phyloP scores from a whole-genome alignment of 805 yeast species.

The Saccharomycopsis babjevae region DNA sequence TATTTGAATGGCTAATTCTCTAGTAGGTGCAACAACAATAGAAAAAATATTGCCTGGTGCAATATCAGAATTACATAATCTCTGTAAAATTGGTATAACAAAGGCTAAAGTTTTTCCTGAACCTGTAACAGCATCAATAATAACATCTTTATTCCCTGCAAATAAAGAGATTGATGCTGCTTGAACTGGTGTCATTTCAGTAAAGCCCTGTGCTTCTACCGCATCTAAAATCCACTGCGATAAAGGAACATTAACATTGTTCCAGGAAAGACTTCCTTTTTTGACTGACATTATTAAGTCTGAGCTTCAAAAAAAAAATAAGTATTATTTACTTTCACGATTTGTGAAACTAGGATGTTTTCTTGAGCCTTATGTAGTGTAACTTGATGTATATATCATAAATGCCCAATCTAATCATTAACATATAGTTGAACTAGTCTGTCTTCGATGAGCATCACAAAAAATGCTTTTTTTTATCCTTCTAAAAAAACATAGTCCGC shows the following conservation, averaged over 20 bases:
- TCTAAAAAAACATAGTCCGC: not conserved
- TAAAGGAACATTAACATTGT: constrained; percentile 4
- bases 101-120: constrained; percentile 97
- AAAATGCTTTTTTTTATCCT: not conserved
- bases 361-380: not conserved
- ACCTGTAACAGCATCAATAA: constrained; percentile 95
- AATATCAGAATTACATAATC: constrained; percentile 31
- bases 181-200: constrained; percentile 91
- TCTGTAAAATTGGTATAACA: constrained; percentile 71
- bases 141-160: constrained; percentile 80
- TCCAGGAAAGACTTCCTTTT: constrained; percentile 11
- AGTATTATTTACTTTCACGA: not conserved
- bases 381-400: too few species aligned
- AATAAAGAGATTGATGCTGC: constrained; percentile 88
- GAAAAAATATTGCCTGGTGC: constrained; percentile 59
- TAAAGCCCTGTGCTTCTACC: constrained; percentile 62
- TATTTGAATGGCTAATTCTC: constrained; percentile 65
- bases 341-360: not conserved
- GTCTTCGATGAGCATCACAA: not conserved
- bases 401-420: not conserved
- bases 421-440: too few species aligned
- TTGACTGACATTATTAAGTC: not conserved
- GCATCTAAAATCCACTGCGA: constrained; percentile 33
- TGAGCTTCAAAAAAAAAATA: not conserved
- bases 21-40: constrained; percentile 56